A percentile compares a stretch with the other conserved stretches of the same genome.
These are phyloP conservation scores for Chimonanthus salicifolius DNA, from an alignment of 164 flowering plant species.

Conservation along the genomic window DNA sequence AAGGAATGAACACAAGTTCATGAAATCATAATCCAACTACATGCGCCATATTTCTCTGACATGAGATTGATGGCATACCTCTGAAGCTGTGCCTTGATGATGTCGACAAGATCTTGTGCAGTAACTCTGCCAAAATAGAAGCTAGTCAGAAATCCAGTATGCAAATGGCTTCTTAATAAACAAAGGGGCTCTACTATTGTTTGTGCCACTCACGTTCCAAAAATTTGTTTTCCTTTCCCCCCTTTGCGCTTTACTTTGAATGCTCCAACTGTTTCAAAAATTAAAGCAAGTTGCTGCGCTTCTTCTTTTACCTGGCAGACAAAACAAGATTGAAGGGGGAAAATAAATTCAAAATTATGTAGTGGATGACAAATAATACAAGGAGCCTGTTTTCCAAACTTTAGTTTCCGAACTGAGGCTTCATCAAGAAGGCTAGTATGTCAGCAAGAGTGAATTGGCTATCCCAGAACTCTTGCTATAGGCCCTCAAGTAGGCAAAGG, in stretches of 20 bases:
- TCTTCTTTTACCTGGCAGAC: constrained; percentile 78
- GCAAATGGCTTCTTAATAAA: background rate
- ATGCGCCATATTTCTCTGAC: background rate
- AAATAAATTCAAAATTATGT: background rate
- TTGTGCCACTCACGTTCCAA: constrained; percentile 65
- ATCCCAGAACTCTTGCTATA: too few species aligned
- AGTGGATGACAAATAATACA: background rate
- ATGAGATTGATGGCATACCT: constrained; percentile 39
- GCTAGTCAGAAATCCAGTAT: constrained; percentile 8
- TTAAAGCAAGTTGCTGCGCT: constrained; percentile 77
- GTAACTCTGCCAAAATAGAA: constrained; percentile 56
- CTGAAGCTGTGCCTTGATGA: constrained; percentile 88
- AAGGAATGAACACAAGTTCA: background rate
- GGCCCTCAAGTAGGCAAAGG: too few species aligned
- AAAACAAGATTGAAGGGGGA: background rate
- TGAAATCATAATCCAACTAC: background rate
- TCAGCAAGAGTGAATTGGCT: too few species aligned
- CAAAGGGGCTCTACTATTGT: background rate
- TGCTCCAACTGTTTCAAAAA: constrained; percentile 92
- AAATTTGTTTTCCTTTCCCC: constrained; percentile 86
- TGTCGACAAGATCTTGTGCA: constrained; percentile 91
- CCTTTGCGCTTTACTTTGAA: constrained; percentile 94
- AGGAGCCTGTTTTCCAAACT: too few species aligned
- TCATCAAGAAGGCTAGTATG: too few species aligned
- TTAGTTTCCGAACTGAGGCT: too few species aligned